phyloP scores from a whole-genome alignment of 1,284 basidiomycete species.

The Cutaneotrichosporon cavernicola region DNA sequence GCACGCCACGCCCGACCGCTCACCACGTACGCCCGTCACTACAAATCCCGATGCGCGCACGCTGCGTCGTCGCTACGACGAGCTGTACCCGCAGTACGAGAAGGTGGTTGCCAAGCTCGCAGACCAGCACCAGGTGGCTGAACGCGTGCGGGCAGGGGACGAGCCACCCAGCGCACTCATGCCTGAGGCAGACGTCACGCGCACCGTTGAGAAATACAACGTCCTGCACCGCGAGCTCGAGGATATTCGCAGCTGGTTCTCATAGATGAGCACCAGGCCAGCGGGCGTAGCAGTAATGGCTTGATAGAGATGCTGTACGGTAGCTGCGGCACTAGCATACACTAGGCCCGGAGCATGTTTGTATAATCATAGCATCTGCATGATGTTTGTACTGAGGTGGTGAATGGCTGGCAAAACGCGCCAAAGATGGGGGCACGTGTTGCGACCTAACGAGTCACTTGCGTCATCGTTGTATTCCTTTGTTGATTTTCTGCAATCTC shows the following conservation, averaged over 20 bases:
- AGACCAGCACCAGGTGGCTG: constrained; percentile 30
- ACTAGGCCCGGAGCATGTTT: constrained; percentile 5
- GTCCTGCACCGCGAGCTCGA: constrained; percentile 45
- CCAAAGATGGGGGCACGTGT: not conserved
- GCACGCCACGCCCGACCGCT: constrained; percentile 1
- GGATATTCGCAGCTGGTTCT: constrained; percentile 43
- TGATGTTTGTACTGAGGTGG: constrained; percentile 6
- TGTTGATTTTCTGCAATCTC: constrained; percentile 12
- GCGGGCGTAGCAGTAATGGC: not conserved
- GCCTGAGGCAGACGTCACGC: constrained; percentile 26
- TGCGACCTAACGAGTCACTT: constrained; percentile 2
- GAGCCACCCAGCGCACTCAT: constrained; percentile 8
- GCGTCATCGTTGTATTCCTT: constrained; percentile 10
- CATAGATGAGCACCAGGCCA: not conserved
- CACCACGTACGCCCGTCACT: not conserved
- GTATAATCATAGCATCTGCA: constrained; percentile 18
- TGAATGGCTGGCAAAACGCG: not conserved
- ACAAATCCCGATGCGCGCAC: constrained; percentile 10
- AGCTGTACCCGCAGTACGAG: constrained; percentile 44
- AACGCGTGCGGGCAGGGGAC: constrained; percentile 22
- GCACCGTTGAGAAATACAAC: constrained; percentile 38
- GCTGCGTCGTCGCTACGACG: constrained; percentile 43
- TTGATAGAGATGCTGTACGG: not conserved
- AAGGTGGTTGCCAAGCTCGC: constrained; percentile 32
- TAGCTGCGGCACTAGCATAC: not conserved